Base-by-base conservation (phyloP, 257 asterid species). In the Salvia miltiorrhiza region DNA sequence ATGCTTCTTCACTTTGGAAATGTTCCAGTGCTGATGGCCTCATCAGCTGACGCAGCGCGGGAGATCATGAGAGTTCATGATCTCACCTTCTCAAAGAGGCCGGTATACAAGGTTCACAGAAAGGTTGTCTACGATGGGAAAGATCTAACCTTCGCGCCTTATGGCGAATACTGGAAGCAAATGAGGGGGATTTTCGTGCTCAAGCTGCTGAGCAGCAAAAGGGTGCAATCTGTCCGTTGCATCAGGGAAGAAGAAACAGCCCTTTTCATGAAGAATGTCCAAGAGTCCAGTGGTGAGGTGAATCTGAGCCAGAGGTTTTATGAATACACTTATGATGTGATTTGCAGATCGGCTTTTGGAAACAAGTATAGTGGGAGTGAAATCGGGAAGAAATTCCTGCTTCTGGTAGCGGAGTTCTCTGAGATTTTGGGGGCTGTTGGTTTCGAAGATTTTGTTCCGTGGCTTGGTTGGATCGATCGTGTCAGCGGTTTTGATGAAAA, bases 231-330 rank as follows among this genome's bases (percentile, higher is more conserved):
- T 43, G 43, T 43, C 14, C 55, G 69, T 43, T 6, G 40, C 3
- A 43, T 63, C 23, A 43, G 55, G 56, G 69, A 63, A 26, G 69
- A 63, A 44, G 69, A 63, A 44, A 63, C 37, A 0, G 71, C 60
- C 48, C 48, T 48, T 30, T 48, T 65, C 4, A 1, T 65, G 28
- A 49, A 48, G 2, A 30, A 13, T 14, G 4, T 65, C 7, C n/a
- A 41, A 13, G 71, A 65, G 19, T 11, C 9, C 20, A 2, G 19
- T 1, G 71, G 60, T 8, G 16, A 23, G 7, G 48, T 65, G 48
- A 9, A 65, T 65, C 48, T 65, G 60, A 65, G 71, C 7, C 7
- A n/a, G 48, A 48, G 48, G 71, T 48, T 65, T 17, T 5, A 9
- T 17, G 45, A 33, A 30, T 65, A 30, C 14, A 49, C 33, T 6